Conservation (phyloP, 768 basidiomycete species). For the Dacryopinax primogenitus region DNA sequence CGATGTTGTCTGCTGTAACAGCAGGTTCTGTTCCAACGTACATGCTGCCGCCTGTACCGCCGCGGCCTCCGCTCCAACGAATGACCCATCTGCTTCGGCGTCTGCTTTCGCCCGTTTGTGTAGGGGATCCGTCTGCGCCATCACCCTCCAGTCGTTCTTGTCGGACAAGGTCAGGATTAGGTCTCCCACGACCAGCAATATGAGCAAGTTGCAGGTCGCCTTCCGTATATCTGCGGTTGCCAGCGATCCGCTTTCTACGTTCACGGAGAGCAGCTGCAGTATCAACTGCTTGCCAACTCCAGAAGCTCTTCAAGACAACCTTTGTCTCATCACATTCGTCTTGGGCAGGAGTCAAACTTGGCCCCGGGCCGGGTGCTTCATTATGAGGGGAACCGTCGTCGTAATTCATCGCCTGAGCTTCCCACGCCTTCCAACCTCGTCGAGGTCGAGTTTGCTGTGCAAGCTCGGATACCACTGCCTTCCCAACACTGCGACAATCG, state of each 20-base stretch:
- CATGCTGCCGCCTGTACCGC: slow-evolving; percentile 1
- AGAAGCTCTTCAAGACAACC: slow-evolving; percentile 72
- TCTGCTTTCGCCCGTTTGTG: not conserved
- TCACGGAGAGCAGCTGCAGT: slow-evolving; percentile 34
- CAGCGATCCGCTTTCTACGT: not conserved
- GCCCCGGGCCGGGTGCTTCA: not conserved
- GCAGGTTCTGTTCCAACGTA: not conserved
- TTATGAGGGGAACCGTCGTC: slow-evolving; percentile 37
- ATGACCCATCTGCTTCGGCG: slow-evolving; percentile 6
- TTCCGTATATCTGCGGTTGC: not conserved
- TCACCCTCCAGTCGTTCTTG: slow-evolving; percentile 1
- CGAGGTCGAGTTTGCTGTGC: slow-evolving; percentile 48
- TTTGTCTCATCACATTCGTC: slow-evolving; percentile 66
- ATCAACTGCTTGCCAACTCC: slow-evolving; percentile 77
- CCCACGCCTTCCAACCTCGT: slow-evolving; percentile 60
- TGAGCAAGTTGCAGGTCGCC: not conserved
- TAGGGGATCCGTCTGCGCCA: not conserved
- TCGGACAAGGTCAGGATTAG: not conserved
- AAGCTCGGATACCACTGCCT: slow-evolving; percentile 51
- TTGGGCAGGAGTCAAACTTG: slow-evolving; percentile 36
- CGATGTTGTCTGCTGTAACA: not conserved
- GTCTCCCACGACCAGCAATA: not conserved
- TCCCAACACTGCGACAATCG: slow-evolving; percentile 61
- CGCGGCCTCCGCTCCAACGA: slow-evolving; percentile 1
- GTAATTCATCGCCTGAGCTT: slow-evolving; percentile 54